Evolutionary conservation across 495 filamentous ascomycete species (phyloP).

Genomic region (Trypethelium eluteriae): DNA sequence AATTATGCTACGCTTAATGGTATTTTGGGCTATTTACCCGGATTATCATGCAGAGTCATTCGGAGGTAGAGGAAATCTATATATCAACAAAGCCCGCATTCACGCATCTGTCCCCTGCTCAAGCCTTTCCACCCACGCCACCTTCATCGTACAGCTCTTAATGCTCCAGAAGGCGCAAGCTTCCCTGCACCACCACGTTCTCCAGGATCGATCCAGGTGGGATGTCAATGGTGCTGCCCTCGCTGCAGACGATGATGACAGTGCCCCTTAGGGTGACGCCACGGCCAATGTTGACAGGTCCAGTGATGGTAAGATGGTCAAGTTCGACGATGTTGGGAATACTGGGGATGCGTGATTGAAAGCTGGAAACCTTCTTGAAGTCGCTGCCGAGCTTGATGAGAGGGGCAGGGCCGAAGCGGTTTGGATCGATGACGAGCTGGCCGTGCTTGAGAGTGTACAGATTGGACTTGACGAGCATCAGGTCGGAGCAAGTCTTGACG

Average conservation of each 20-base stretch:
- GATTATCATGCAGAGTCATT: background rate
- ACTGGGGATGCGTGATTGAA: conserved; percentile 92
- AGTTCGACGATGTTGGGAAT: conserved; percentile 98
- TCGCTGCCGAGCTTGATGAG: conserved; percentile 97
- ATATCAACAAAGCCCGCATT: background rate
- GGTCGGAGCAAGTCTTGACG: conserved; percentile 99
- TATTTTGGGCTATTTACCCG: background rate
- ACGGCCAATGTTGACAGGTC: conserved; percentile 89
- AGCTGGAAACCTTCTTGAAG: conserved; percentile 99
- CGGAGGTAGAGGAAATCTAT: background rate
- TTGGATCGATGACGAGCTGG: conserved; percentile 90
- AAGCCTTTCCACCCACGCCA: background rate
- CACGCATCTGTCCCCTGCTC: background rate
- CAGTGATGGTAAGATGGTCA: conserved; percentile 95
- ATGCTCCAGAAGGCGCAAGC: conserved; percentile 89
- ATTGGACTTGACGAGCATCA: conserved; percentile 99
- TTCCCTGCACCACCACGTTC: conserved; percentile 98
- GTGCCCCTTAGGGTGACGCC: conserved; percentile 96
- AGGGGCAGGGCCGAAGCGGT: conserved; percentile 94
- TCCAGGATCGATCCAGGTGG: conserved; percentile 92
- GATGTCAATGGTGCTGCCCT: conserved; percentile 96
- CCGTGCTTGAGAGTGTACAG: conserved; percentile 99
- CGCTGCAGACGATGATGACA: conserved; percentile 98
- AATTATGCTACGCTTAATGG: background rate
- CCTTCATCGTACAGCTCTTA: conserved; percentile 37